Evolutionary conservation across 2,329 filamentous ascomycete genomes (phyloP), one percentile per base, ranked within the genome.

Genomic region (Davidsoniella virescens): DNA sequence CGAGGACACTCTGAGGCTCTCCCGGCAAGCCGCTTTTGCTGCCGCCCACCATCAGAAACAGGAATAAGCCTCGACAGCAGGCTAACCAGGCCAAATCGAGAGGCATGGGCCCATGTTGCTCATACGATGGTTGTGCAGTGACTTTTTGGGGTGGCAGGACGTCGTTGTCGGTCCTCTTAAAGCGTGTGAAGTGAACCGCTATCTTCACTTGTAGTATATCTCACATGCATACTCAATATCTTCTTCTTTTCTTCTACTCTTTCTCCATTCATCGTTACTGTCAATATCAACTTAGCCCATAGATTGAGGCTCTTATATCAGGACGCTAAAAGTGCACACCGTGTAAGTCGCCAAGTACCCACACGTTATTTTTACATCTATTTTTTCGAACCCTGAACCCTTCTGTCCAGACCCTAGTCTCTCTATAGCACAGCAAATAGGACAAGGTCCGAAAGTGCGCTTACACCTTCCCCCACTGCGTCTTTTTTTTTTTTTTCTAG

Each of bases 381-480:
- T 44, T n/a, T 5, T 4, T 16, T 5, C 8, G 2, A 16, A 12
- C 7, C 14, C 38, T 40, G 38, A n/a, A 40, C n/a, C 38, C 38
- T 18, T 40, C n/a, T 3, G 12, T 38, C n/a, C 2, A 14, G 14
- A 44, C n/a, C 20, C 25, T 16, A 33, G 26, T 33, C 26, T 33
- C 26, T 33, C 8, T 33, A 45, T 26, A 5, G 14, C n/a, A 36
- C 10, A 16, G 3, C 3, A 33, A 44, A 33, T 25, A 36, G 10
- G 38, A 23, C 16, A 41, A 38, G 47, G 45, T 44, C 41, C 33
- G 33, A 49, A 52, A 49, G 36, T 49, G 45, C 50, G 50, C 50
- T 52, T 52, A 52, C 50, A 52, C 45, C 50, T 49, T 49, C 39
- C 47, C 26, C 39, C 47, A 49, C 47, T 38, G 47, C 25, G 47